phyloP scores from a whole-genome alignment of 176 grass and related monocot species.

The Oryza punctata region DNA sequence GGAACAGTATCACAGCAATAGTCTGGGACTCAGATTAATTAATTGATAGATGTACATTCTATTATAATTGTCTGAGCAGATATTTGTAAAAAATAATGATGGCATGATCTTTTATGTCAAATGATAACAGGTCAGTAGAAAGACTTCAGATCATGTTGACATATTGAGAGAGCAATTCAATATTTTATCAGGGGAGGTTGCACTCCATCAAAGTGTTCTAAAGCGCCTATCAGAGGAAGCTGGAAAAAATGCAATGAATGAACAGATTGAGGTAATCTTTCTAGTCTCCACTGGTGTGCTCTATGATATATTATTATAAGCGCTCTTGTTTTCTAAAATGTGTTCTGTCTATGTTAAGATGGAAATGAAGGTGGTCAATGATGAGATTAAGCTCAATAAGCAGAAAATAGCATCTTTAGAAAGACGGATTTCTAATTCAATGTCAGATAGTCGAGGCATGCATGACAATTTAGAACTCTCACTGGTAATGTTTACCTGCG shows the following conservation, averaged over 20 bases:
- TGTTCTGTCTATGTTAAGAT: constrained; percentile 54
- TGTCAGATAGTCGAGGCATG: constrained; percentile 45
- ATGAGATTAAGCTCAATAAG: constrained; percentile 65
- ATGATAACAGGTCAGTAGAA: constrained; percentile 49
- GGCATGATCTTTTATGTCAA: constrained; percentile 33
- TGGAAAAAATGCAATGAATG: constrained; percentile 53
- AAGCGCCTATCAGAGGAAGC: constrained; percentile 68
- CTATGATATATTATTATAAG: constrained; percentile 31
- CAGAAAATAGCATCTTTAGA: constrained; percentile 73
- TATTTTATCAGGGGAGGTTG: constrained; percentile 83
- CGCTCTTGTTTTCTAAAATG: constrained; percentile 13
- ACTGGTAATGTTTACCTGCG: constrained; percentile 43
- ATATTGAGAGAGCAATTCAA: constrained; percentile 73
- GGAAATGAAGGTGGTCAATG: constrained; percentile 64
- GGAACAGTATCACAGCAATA: not conserved
- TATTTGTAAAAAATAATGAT: constrained; percentile 14
- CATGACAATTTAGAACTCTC: constrained; percentile 48
- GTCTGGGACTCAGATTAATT: constrained; percentile 2
- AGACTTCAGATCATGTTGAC: constrained; percentile 67
- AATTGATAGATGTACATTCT: not conserved
- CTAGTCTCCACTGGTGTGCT: not conserved
- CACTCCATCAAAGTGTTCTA: constrained; percentile 68
- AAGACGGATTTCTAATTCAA: constrained; percentile 53
- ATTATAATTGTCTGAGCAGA: not conserved
- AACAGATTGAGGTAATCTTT: constrained; percentile 60